Evolutionary conservation across 352 stramenopile genomes (phyloP), one percentile per base, ranked within the genome.

Genomic region (Aphanomyces astaci): DNA sequence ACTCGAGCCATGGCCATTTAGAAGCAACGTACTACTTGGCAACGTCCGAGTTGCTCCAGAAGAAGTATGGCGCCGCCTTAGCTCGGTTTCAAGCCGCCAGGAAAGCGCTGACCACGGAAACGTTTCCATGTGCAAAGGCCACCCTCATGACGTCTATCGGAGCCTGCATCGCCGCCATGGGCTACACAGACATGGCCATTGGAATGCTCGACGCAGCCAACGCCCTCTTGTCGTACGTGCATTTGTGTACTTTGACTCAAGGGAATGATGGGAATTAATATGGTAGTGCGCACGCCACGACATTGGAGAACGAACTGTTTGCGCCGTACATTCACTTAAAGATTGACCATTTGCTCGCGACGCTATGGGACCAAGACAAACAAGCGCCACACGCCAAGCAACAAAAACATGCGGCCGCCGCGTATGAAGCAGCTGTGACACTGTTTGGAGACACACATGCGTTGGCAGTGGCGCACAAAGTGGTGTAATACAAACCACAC

Each of bases 251-350:
- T n/a, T n/a, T n/a, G n/a, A n/a, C n/a, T n/a, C n/a, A n/a, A n/a
- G n/a, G n/a, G n/a, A n/a, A n/a, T n/a, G n/a, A n/a, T n/a, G n/a
- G n/a, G n/a, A n/a, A n/a, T n/a, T n/a, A n/a, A n/a, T 30, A 25
- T 46, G 4, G 31, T 28, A 60, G 62, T 15, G 33, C 19, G 7
- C 28, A 68, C n/a, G 39, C 39, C 10, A 22, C n/a, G 17, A 13
- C 27, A 4, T 2, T 32, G 11, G 33, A 22, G 7, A 68, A 68
- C 36, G 33, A 52, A 4, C 33, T 68, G 22, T 68, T 51, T 25
- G 10, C 55, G 10, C 62, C 62, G 4, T 57, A 59, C 43, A 46
- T 68, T 22, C 45, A 68, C 43, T 32, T 68, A 10, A 68, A 68
- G 32, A 22, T 68, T n/a, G 22, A 59, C 17, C 62, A 68, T 32